Base-by-base conservation (phyloP, 169 alveolate species). In the Plasmodium fragile region DNA sequence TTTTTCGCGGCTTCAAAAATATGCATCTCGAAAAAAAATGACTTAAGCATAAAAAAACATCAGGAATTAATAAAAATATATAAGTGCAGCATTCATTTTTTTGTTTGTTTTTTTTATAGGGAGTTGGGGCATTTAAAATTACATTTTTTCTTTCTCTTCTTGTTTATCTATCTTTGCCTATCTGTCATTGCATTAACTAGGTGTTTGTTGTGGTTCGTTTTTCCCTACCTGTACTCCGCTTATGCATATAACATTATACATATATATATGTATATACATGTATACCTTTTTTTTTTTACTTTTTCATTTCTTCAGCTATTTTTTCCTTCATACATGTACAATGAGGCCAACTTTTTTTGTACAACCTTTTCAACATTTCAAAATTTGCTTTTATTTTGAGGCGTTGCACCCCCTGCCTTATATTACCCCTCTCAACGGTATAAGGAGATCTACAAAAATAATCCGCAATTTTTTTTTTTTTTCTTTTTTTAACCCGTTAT, bases 41-140 rank as follows among this genome's bases (percentile, higher is more conserved):
- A 28, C 75, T 65, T n/a, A 65, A 65, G 75, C 10, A 65, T 65
- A 65, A 65, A 16, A 16, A 55, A 25, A 65, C 36, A 65, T 65
- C 41, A 18, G 22, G 18, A 39, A 65, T 25, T 18, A 25, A 25
- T 22, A 65, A 65, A 65, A 65, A 65, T n/a, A n/a, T n/a, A n/a
- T 22, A 65, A 25, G 75, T 65, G 25, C 41, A 65, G 75, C 75
- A 65, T 65, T 39, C 41, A n/a, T n/a, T 34, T 53, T 53, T 53
- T 53, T 59, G n/a, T 65, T 65, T 65, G 18, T 65, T 59, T 59
- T 59, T 59, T 18, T 65, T 65, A 25, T 65, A 65, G 30, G 36
- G 75, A 65, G 32, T 65, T n/a, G 75, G 41, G 41, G 36, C 75
- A 65, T 65, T 65, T 65, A 65, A 65, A 65, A 65, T 25, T 65